Base-by-base conservation (phyloP, 805 yeast species). In the Limtongozyma cylindracea region DNA sequence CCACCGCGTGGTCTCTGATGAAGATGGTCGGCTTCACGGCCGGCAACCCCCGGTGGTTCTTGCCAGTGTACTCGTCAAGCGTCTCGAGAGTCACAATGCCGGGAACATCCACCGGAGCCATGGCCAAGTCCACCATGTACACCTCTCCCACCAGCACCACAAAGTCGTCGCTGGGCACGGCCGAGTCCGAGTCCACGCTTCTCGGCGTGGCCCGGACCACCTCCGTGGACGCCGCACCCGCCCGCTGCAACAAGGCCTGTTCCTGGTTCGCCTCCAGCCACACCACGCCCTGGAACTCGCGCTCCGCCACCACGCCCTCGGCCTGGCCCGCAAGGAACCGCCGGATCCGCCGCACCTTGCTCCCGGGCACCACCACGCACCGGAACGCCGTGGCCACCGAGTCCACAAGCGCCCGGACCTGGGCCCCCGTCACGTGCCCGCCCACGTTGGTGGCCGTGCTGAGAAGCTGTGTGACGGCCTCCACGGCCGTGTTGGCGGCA, bases 281-380 rank as follows among this genome's bases (percentile, higher is more conserved):
- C 13, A 61, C 72, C 24, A 82, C 91, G 39, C 93, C 94, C 46
- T 84, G 82, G 48, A 73, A 76, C 31, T 77, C 93, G 38, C 68
- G 61, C 50, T 84, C 98, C 18, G 82, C 84, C 30, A 80, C 88
- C 24, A 80, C 53, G 40, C 80, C 88, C 39, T 78, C 91, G 27
- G 82, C 70, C 53, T 88, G 98, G 24, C 98, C 98, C 18, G 92
- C 91, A 38, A 88, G 61, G 37, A 84, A 88, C 39, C 96, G 64
- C 53, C 93, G 64, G 26, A 82, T 59, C 43, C 94, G 63, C 49
- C 98, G 71, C 19, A 88, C 74, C 41, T 77, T 69, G 12, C 94
- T 76, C 0, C 93, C 92, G 15, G 96, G 96, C 17, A 76, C 78
- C 24, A 88, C 78, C 26, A 56, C 55, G 53, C 93, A 78, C 41